Evolutionary conservation across 2,329 filamentous ascomycete genomes (phyloP), one percentile per base, ranked within the genome.

Genomic region (Endocalyx cinctus): DNA sequence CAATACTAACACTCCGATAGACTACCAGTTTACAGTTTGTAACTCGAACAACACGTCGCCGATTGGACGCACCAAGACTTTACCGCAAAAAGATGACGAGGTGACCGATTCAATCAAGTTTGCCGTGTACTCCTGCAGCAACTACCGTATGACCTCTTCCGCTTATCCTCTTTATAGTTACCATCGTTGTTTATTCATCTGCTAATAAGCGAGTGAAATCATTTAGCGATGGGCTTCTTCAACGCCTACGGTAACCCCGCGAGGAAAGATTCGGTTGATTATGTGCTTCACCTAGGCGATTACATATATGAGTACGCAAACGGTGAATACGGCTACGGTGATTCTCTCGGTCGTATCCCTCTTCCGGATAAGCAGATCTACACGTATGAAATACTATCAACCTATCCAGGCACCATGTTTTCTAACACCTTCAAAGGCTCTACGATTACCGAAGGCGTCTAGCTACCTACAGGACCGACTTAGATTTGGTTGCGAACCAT

Each of bases 271-370:
- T 59, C 60, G 20, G 62, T 68, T 25, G 64, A 71, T 37, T 69
- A 64, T 38, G 60, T 69, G 10, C 54, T 56, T 31, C 48, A 53
- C 17, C 45, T 58, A 11, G 65, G 67, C 11, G 68, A 79, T 52
- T 79, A 77, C 49, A 81, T 84, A 38, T 85, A 86, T 50, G 80
- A 84, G 46, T 72, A 71, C 28, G 60, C 65, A 25, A 62, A 64
- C 14, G 62, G 60, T 14, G 48, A 57, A 6, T 70, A 72, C 41
- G 70, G 70, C 16, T 72, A 68, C 56, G 73, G 73, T 19, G 54
- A 69, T 37, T 60, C 62, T 12, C 65, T 75, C 37, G 67, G 59
- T 17, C 69, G 76, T 23, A 63, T 77, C 22, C 70, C 73, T 1
- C 58, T 67, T 20, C 76, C 76, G 0, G 62, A 74, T 46, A 55